phyloP scores from a whole-genome alignment of 139 green algal species.

The Auxenochlorella pyrenoidosa region DNA sequence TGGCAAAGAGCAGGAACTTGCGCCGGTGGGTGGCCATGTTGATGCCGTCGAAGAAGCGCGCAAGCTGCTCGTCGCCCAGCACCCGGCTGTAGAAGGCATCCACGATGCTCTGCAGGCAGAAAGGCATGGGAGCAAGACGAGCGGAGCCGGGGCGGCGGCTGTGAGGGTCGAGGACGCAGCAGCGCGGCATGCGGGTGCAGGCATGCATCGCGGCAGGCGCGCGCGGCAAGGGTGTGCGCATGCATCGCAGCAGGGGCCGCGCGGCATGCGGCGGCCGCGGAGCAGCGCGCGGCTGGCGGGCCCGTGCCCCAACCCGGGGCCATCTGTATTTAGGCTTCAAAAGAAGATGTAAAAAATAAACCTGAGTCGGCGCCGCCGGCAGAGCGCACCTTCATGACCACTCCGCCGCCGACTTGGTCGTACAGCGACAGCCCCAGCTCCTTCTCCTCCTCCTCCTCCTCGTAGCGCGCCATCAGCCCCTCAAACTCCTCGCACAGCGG shows the following conservation, averaged over 20 bases:
- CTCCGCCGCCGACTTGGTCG: slow-evolving; percentile 13
- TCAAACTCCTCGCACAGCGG: too few species aligned
- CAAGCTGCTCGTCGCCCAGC: not conserved
- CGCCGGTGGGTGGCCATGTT: slow-evolving; percentile 20
- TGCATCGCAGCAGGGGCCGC: too few species aligned
- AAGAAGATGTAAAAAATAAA: too few species aligned
- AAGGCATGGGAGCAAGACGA: not conserved
- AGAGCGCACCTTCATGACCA: not conserved
- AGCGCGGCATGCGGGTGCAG: too few species aligned
- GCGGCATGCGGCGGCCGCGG: not conserved
- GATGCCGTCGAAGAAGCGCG: not conserved
- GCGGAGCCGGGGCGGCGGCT: too few species aligned
- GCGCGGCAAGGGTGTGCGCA: too few species aligned
- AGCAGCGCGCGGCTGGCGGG: too few species aligned
- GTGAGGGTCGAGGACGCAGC: too few species aligned
- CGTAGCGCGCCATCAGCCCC: not conserved
- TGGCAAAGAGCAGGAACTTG: slow-evolving; percentile 19
- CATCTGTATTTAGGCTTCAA: too few species aligned
- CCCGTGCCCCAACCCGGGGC: not conserved
- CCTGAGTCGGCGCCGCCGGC: not conserved
- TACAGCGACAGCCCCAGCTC: not conserved
- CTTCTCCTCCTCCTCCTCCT: not conserved
- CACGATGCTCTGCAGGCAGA: not conserved
- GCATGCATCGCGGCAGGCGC: too few species aligned
- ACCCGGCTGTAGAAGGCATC: not conserved